phyloP scores from a whole-genome alignment of 345 rosid species.

The Euclidium syriacum region DNA sequence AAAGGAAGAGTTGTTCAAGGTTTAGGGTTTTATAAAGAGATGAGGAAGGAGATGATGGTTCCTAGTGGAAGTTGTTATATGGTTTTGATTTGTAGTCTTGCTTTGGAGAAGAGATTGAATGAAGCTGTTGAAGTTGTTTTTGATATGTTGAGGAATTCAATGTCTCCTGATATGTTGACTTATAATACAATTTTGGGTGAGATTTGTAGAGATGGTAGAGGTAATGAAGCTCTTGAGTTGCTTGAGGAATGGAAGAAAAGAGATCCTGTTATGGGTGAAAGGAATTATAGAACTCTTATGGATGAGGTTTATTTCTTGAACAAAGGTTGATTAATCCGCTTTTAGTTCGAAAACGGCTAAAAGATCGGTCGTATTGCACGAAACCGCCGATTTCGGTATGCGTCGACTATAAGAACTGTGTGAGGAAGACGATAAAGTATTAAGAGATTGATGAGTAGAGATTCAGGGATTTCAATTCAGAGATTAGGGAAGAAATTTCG shows the following conservation, averaged over 20 bases:
- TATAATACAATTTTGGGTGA: constrained; percentile 76
- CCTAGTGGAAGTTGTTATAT: constrained; percentile 56
- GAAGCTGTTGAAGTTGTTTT: constrained; percentile 49
- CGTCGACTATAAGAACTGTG: no score
- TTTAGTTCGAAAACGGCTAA: not conserved
- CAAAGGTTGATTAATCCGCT: constrained; percentile 32
- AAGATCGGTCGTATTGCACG: not conserved
- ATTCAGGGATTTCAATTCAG: no score
- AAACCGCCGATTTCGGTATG: no score
- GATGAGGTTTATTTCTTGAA: constrained; percentile 43
- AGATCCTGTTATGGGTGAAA: constrained; percentile 65
- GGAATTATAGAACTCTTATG: constrained; percentile 53
- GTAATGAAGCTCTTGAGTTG: constrained; percentile 58
- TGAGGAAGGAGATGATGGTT: constrained; percentile 60
- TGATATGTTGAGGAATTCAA: constrained; percentile 61
- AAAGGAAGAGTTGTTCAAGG: constrained; percentile 65
- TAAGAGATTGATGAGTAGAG: no score
- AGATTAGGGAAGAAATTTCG: no score
- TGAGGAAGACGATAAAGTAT: no score
- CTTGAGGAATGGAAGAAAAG: constrained; percentile 69
- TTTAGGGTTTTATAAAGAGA: constrained; percentile 71
- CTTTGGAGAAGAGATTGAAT: constrained; percentile 44
- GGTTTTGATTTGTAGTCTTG: constrained; percentile 81
- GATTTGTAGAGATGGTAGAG: constrained; percentile 65
- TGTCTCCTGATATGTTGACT: constrained; percentile 70